A percentile compares a stretch with the other conserved stretches of the same genome.
phyloP scores from a whole-genome alignment of 1,284 basidiomycete species.

The Apiotrichum gracile region DNA sequence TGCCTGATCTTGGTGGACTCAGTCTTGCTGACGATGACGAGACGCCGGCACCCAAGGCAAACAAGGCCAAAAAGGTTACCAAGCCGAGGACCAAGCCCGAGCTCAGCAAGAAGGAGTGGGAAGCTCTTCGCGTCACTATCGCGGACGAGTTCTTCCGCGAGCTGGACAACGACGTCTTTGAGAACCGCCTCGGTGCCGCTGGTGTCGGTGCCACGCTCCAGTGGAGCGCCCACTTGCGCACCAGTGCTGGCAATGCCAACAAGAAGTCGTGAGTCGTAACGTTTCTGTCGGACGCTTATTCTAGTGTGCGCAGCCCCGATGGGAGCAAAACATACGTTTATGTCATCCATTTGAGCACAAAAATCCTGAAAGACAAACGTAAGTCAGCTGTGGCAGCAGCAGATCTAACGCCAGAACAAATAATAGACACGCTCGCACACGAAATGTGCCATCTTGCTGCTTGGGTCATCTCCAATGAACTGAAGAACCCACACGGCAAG shows the following conservation, averaged over 20 bases:
- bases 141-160: constrained; percentile 38
- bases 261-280: constrained; percentile 13
- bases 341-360: constrained; percentile 32
- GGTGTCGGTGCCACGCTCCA: constrained; percentile 27
- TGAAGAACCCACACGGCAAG: constrained; percentile 42
- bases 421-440: constrained; percentile 43
- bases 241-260: constrained; percentile 39
- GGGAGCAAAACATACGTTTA: constrained; percentile 4
- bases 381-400: constrained; percentile 1
- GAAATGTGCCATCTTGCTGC: constrained; percentile 47
- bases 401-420: constrained; percentile 23
- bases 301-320: constrained; percentile 4
- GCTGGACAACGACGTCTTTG: constrained; percentile 39
- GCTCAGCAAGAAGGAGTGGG: constrained; percentile 25
- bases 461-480: constrained; percentile 40
- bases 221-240: constrained; percentile 41
- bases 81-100: not conserved
- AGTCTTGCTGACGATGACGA: not conserved
- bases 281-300: constrained; percentile 4
- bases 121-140: constrained; percentile 20
- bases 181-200: constrained; percentile 22
- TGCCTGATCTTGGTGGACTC: constrained; percentile 19
- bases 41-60: not conserved
- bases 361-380: constrained; percentile 35
- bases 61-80: not conserved